A percentile compares a stretch with the other conserved stretches of the same genome.
These are phyloP conservation scores for Mariannaea elegans DNA, from an alignment of 2,329 filamentous ascomycete species.

Conservation along the genomic window DNA sequence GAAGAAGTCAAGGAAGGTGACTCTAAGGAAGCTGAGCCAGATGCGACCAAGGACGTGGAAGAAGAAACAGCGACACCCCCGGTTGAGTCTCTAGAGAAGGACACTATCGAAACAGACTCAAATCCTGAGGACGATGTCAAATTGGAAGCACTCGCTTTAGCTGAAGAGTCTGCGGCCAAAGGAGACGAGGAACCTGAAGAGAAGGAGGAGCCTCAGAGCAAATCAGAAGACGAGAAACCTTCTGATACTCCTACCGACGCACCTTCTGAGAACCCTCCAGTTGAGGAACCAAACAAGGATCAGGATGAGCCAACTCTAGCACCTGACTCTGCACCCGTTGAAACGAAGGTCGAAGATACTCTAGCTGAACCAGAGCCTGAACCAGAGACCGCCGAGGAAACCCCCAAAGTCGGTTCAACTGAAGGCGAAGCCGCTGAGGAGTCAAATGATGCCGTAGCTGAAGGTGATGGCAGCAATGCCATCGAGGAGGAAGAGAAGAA, in stretches of 20 bases:
- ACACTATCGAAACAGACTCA: not conserved
- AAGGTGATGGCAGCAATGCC: slow-evolving; percentile 1
- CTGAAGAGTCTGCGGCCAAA: not conserved
- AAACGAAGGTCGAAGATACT: not conserved
- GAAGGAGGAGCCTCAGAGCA: slow-evolving; percentile 1
- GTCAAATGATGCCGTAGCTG: not conserved
- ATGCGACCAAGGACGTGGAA: not conserved
- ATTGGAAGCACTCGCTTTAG: not conserved
- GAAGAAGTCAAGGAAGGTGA: slow-evolving; percentile 4
- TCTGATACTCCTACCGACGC: not conserved
- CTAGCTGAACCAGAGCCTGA: not conserved
- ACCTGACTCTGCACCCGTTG: not conserved
- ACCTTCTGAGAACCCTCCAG: too few species aligned
- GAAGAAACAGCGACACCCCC: not conserved
- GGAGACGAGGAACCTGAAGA: slow-evolving; percentile 9
- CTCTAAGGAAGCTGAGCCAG: slow-evolving; percentile 3
- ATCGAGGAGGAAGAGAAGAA: slow-evolving; percentile 16
- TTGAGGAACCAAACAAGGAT: not conserved
- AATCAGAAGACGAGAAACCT: not conserved
- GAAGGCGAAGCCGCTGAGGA: slow-evolving; percentile 6
- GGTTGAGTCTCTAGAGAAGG: not conserved
- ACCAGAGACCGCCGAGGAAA: slow-evolving; percentile 1
- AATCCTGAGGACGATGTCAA: slow-evolving; percentile 1
- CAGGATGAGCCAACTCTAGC: slow-evolving; percentile 9
- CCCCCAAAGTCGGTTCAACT: not conserved